These are phyloP conservation scores for Platanus orientalis DNA, from an alignment of 164 flowering plant genomes.

Conservation along the genomic window DNA sequence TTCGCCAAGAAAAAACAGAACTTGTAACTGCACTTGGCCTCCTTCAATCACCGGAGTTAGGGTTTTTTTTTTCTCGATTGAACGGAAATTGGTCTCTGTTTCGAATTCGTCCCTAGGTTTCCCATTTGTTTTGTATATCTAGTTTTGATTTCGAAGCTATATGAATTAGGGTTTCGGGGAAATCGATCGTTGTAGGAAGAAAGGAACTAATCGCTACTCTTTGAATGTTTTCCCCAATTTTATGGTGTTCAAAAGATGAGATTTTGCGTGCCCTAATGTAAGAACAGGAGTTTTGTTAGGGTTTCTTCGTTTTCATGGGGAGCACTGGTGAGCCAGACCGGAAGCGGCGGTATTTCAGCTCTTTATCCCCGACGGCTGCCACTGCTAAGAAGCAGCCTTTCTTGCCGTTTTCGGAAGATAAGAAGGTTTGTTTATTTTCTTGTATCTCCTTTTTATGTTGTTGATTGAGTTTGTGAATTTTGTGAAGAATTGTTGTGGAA, in stretches of 20 bases:
- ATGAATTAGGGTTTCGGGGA: not conserved
- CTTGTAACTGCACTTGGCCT: not conserved
- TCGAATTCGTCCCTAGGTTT: not conserved
- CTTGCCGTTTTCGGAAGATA: conserved; percentile 64
- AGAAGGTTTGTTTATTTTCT: conserved; percentile 45
- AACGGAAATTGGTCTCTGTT: not conserved
- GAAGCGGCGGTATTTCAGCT: conserved; percentile 72
- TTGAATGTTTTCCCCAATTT: not conserved
- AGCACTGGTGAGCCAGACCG: conserved; percentile 90
- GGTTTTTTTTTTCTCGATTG: not conserved
- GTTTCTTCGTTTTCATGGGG: conserved; percentile 49
- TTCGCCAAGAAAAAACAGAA: not conserved
- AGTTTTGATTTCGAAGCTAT: not conserved
- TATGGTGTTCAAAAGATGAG: not conserved
- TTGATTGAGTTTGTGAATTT: not conserved
- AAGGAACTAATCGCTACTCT: not conserved
- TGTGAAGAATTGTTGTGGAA: too few relatives aligned
- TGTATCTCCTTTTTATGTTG: not conserved
- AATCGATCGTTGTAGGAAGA: not conserved
- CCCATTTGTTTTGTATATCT: not conserved
- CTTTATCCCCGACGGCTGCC: conserved; percentile 65
- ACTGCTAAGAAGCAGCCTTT: conserved; percentile 54
- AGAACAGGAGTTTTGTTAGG: conserved; percentile 16
- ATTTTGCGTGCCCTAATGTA: conserved; percentile 17
- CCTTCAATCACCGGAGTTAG: not conserved